Conservation (phyloP, 805 yeast genomes). For the Candida nanaspora region DNA sequence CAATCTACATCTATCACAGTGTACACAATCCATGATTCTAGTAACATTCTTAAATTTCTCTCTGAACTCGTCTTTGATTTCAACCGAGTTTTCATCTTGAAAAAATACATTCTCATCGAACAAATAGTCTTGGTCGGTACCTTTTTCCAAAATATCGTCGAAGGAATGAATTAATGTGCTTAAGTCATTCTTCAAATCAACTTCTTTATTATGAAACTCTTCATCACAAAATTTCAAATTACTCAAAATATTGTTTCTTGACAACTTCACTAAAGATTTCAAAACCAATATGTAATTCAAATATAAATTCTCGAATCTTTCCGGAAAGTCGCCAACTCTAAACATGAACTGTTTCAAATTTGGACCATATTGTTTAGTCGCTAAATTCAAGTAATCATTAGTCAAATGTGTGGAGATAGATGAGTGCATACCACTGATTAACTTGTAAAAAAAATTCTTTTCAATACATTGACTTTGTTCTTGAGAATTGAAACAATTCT, state of each 20-base stretch:
- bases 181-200: slow-evolving; percentile 20
- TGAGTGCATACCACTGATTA: slow-evolving; percentile 91
- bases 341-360: slow-evolving; percentile 75
- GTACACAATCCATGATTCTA: slow-evolving; percentile 95
- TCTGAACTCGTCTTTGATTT: slow-evolving; percentile 80
- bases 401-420: slow-evolving; percentile 90
- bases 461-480: slow-evolving; percentile 56
- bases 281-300: slow-evolving; percentile 87
- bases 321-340: slow-evolving; percentile 86
- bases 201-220: slow-evolving; percentile 23
- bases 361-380: slow-evolving; percentile 78
- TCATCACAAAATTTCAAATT: slow-evolving; percentile 13
- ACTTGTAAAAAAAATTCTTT: slow-evolving; percentile 78
- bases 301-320: slow-evolving; percentile 81
- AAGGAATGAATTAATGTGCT: slow-evolving; percentile 26
- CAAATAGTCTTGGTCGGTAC: slow-evolving; percentile 17
- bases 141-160: slow-evolving; percentile 10
- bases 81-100: slow-evolving; percentile 37
- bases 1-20: slow-evolving; percentile 93
- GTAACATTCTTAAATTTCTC: slow-evolving; percentile 83
- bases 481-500: slow-evolving; percentile 64
- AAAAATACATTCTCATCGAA: slow-evolving; percentile 41
- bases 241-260: slow-evolving; percentile 23
- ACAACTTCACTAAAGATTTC: slow-evolving; percentile 65
- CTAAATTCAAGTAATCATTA: slow-evolving; percentile 65